phyloP scores from a whole-genome alignment of 331 rosid species.

The Acacia pycnantha region DNA sequence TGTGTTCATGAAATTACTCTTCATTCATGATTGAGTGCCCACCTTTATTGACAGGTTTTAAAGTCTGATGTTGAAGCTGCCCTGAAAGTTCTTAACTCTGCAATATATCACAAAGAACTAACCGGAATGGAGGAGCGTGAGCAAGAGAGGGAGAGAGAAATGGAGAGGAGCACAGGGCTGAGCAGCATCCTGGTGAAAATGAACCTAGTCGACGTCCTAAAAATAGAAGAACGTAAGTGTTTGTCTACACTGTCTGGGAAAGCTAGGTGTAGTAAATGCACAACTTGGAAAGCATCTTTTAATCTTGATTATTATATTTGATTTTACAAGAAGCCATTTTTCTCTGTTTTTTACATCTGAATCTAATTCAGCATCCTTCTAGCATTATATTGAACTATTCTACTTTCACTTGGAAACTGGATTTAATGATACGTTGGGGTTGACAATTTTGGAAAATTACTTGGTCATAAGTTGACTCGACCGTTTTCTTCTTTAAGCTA shows the following conservation, averaged over 20 bases:
- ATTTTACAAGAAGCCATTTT: not conserved
- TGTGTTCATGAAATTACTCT: not conserved
- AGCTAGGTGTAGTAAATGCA: slow-evolving; percentile 8
- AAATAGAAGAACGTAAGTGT: slow-evolving; percentile 47
- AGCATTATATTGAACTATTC: not conserved
- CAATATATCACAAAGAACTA: slow-evolving; percentile 91
- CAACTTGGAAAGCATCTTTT: not conserved
- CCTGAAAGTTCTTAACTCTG: slow-evolving; percentile 74
- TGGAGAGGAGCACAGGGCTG: slow-evolving; percentile 68
- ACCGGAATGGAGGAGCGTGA: slow-evolving; percentile 96
- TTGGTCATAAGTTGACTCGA: slow-evolving; percentile 21
- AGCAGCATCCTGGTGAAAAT: slow-evolving; percentile 40
- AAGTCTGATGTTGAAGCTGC: slow-evolving; percentile 96
- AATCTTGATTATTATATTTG: not conserved
- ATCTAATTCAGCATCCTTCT: slow-evolving; percentile 18
- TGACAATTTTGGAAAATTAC: not conserved
- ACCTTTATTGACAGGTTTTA: slow-evolving; percentile 56
- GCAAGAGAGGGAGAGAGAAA: slow-evolving; percentile 68
- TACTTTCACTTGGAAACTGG: not conserved
- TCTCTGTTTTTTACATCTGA: slow-evolving; percentile 14
- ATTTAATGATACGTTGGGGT: slow-evolving; percentile 5
- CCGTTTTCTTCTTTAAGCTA: slow-evolving; percentile 29
- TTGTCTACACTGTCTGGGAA: not conserved
- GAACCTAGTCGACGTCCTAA: slow-evolving; percentile 46
- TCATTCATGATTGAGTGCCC: slow-evolving; percentile 22